These are phyloP conservation scores for Boletus barrowsii DNA, from an alignment of 768 basidiomycete species.

Conservation along the genomic window DNA sequence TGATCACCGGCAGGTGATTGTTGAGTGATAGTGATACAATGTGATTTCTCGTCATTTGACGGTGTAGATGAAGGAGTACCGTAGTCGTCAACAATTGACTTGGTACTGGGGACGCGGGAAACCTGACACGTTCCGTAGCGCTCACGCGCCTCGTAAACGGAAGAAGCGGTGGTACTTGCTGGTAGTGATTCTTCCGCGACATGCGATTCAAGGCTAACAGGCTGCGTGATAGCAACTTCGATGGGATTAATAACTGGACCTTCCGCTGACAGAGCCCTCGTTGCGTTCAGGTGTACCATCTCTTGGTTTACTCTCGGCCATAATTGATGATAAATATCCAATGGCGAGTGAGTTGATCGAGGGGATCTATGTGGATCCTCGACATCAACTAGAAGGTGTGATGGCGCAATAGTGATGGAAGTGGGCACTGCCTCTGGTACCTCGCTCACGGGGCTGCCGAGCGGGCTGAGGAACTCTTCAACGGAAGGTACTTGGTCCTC, in stretches of 20 bases:
- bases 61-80: constrained; percentile 14
- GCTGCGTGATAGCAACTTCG: background rate
- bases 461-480: constrained; percentile 27
- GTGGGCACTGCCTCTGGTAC: background rate
- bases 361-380: constrained; percentile 8
- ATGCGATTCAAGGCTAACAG: constrained; percentile 23
- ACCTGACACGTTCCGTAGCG: background rate
- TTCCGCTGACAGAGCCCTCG: background rate
- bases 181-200: constrained; percentile 30
- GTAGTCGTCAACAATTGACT: constrained; percentile 33
- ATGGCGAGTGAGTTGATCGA: constrained; percentile 1
- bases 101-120: constrained; percentile 9
- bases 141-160: constrained; percentile 2
- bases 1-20: constrained; percentile 1
- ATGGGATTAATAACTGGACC: background rate
- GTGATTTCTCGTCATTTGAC: constrained; percentile 1
- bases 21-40: background rate
- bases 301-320: constrained; percentile 40
- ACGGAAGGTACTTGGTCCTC: constrained; percentile 1
- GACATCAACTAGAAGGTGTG: constrained; percentile 11
- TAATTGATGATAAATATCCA: constrained; percentile 25
- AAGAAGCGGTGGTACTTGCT: constrained; percentile 22
- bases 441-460: constrained; percentile 16
- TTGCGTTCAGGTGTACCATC: constrained; percentile 31
- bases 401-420: background rate